Evolutionary conservation across 164 flowering plant species (phyloP).

Genomic region (Nymphaea colorata): DNA sequence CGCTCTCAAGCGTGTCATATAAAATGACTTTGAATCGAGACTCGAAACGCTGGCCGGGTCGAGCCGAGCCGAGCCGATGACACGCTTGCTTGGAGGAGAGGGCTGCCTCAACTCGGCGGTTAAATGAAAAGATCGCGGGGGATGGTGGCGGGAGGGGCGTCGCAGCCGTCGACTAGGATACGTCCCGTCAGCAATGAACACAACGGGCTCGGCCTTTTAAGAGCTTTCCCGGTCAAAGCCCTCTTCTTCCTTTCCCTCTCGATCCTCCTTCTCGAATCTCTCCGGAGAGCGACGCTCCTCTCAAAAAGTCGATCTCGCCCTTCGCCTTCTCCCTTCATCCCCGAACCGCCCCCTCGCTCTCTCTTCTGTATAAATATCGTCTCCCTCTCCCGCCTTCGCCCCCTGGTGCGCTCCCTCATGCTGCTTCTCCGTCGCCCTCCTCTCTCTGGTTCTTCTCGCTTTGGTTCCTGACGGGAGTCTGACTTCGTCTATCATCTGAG

Average conservation of each 20-base stretch:
- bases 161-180: neutral
- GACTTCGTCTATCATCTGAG: neutral
- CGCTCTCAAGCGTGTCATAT: no score
- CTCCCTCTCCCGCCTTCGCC: no score
- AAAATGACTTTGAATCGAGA: no score
- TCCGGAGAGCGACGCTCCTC: neutral
- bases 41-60: no score
- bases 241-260: neutral
- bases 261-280: neutral
- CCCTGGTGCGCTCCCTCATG: no score
- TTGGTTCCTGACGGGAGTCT: no score
- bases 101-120: neutral
- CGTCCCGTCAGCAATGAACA: neutral
- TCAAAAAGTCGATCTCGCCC: neutral
- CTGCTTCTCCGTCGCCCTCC: neutral
- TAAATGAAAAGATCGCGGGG: neutral
- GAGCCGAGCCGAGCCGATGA: no score
- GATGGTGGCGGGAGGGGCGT: neutral
- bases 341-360: neutral
- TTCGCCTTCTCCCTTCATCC: neutral
- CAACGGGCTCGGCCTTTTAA: neutral
- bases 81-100: no score
- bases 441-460: neutral
- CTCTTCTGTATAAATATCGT: neutral
- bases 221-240: neutral